Conservation (phyloP, 805 yeast species). For the Wickerhamomyces strasburgensis region DNA sequence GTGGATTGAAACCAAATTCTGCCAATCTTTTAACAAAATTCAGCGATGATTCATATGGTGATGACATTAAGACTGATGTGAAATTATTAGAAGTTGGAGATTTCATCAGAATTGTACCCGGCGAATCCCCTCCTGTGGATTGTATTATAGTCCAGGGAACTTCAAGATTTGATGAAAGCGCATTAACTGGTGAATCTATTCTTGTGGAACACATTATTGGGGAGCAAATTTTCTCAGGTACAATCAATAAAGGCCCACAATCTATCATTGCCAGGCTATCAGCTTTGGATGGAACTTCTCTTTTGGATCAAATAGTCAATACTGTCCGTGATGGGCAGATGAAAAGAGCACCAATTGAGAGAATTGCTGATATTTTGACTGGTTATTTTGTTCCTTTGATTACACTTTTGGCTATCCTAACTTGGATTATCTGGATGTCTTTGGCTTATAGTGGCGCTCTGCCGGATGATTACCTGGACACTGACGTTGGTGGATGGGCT, state of each 20-base stretch:
- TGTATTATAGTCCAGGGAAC: conserved; percentile 44
- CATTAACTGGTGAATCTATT: conserved; percentile 55
- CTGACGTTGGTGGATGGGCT: conserved; percentile 68
- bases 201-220: conserved; percentile 56
- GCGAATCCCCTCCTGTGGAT: conserved; percentile 59
- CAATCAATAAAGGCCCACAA: conserved; percentile 56
- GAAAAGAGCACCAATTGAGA: conserved; percentile 68
- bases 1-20: conserved; percentile 43
- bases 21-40: conserved; percentile 34
- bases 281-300: conserved; percentile 57
- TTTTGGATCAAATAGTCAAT: conserved; percentile 63
- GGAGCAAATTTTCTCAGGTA: conserved; percentile 69
- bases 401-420: conserved; percentile 49
- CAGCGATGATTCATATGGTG: conserved; percentile 25
- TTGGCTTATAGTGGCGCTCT: conserved; percentile 50
- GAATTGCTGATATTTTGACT: conserved; percentile 62
- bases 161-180: conserved; percentile 55
- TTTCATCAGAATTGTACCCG: conserved; percentile 41
- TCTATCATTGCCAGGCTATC: conserved; percentile 51
- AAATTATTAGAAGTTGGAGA: conserved; percentile 50
- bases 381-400: conserved; percentile 72
- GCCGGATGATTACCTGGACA: conserved; percentile 53
- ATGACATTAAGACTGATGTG: conserved; percentile 34
- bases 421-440: conserved; percentile 67
- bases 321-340: conserved; percentile 72